A percentile compares a stretch with the other conserved stretches of the same genome.
phyloP scores from a whole-genome alignment of 169 alveolate genomes.

The Toxoplasma gondii region DNA sequence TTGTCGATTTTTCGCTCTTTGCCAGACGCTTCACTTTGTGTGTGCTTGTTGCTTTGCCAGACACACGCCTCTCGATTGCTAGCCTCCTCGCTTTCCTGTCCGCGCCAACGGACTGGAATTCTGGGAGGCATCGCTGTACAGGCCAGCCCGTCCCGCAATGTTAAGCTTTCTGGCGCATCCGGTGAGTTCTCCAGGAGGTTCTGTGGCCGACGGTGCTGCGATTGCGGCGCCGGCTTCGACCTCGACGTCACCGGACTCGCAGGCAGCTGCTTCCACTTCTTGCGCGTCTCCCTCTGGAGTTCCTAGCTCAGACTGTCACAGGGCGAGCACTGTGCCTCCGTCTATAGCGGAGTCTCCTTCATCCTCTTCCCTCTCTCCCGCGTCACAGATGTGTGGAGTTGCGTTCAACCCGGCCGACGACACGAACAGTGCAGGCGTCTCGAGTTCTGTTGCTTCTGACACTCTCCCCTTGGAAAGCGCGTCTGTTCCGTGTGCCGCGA shows the following conservation, averaged over 20 bases:
- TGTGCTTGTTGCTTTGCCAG: background rate
- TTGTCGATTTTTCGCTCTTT: no score
- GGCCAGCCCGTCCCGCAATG: background rate
- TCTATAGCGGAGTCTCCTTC: background rate
- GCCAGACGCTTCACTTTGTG: no score
- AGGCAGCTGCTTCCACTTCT: background rate
- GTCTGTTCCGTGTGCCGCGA: background rate
- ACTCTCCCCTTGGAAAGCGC: background rate
- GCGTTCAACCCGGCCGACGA: background rate
- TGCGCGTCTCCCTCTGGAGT: background rate
- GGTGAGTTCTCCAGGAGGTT: background rate
- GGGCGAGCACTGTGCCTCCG: background rate
- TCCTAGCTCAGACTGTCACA: background rate
- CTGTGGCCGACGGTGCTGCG: background rate
- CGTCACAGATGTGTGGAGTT: background rate
- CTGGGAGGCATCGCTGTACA: background rate
- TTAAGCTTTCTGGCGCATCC: background rate
- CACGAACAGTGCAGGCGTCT: background rate
- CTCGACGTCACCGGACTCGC: background rate
- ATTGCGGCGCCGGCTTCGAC: background rate
- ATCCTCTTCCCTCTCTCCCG: conserved; percentile 32
- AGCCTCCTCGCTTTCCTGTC: conserved; percentile 14
- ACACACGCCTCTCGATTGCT: background rate
- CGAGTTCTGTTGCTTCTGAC: background rate
- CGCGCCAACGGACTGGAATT: conserved; percentile 6